Base-by-base conservation (phyloP, 1,139 yeast species). In the Geotrichum europaeum region DNA sequence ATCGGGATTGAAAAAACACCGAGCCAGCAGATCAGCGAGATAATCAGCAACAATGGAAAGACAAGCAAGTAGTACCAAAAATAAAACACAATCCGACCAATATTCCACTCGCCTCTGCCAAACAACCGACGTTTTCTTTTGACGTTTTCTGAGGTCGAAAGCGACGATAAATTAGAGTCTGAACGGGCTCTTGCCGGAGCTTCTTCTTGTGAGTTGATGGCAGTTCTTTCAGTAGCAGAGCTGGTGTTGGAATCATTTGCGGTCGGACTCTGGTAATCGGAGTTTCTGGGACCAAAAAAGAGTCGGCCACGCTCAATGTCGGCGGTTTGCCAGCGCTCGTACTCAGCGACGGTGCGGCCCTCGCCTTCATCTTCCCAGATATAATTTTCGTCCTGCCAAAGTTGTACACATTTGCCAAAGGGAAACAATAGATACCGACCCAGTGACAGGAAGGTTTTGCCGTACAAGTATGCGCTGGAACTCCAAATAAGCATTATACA, bases 81-180 rank as follows among this genome's bases (percentile, higher is more conserved):
- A 70, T 85, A 94, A 70, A 91, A 94, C n/a, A 86, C 72, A 53
- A 92, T 80, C 65, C 99, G 81, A 0, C 97, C 97, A 49, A 86
- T 72, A 24, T 87, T 85, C 99, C 99, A 94, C 66, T 84, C 79
- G 34, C 99, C 99, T 72, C 99, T 82, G 45, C 99, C 99, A 73
- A 94, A 94, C 59, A 85, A 79, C 63, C 99, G 77, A 2, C 58
- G 47, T 32, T 58, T 58, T 30, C 58, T 56, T 40, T 34, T 54
- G 13, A 58, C 2, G 22, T 25, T 55, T 20, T 52, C 40, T 10
- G 55, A n/a, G n/a, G 25, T 25, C 10, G 53, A 34, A 3, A 36
- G 25, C 20, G 58, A 54, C 1, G 58, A 55, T 13, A 49, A 24
- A 28, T 50, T 58, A 13, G 58, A 58, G 18, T 51, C 53, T 7